Conservation (phyloP, 164 flowering plant genomes). For the Liriodendron chinense region DNA sequence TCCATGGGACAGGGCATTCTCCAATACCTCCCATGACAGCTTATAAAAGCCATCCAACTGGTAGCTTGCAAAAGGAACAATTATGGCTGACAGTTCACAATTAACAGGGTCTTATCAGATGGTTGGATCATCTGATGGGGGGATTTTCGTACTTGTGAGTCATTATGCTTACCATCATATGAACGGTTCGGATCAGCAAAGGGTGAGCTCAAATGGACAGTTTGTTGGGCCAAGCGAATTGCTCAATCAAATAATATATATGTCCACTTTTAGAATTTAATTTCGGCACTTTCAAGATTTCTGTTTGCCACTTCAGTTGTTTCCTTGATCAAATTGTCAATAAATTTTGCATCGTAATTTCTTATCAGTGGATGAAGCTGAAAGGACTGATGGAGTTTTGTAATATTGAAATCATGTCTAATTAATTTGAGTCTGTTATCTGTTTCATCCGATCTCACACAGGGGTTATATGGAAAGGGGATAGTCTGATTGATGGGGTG, state of each 20-base stretch:
- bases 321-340: not conserved
- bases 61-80: not conserved
- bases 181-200: not conserved
- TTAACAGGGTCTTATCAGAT: not conserved
- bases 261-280: not conserved
- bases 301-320: not conserved
- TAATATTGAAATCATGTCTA: not conserved
- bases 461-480: slow-evolving; percentile 99
- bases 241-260: not conserved
- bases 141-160: not conserved
- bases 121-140: not conserved
- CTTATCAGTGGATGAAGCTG: not conserved
- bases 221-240: not conserved
- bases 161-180: not conserved
- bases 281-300: not conserved
- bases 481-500: slow-evolving; percentile 86
- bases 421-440: not conserved
- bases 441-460: slow-evolving; percentile 11
- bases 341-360: no score
- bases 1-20: not conserved
- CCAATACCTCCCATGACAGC: not conserved
- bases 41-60: not conserved
- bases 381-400: not conserved
- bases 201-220: not conserved
- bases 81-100: not conserved